A percentile compares a stretch with the other conserved stretches of the same genome.
Conservation (phyloP, 805 yeast genomes). For the Blastobotrys terrestris region DNA sequence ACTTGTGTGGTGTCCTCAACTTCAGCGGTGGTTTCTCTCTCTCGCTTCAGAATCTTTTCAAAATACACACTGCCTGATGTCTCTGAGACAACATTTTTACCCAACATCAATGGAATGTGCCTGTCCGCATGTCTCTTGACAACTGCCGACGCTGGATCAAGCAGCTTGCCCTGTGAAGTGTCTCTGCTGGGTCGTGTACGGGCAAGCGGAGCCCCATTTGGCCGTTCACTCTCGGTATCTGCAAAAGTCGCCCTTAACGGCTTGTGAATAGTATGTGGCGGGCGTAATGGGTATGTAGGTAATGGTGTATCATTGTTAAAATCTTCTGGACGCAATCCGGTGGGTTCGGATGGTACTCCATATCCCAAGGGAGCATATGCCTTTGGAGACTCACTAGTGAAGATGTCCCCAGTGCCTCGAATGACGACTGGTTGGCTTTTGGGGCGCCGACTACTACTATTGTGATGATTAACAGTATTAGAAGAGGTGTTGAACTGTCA, state of each 20-base stretch:
- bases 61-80: slow-evolving; percentile 6
- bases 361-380: slow-evolving; percentile 28
- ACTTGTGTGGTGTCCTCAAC: slow-evolving; percentile 14
- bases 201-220: slow-evolving; percentile 11
- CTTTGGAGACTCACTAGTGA: slow-evolving; percentile 20
- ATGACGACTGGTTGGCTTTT: slow-evolving; percentile 6
- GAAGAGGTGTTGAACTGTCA: too few species aligned
- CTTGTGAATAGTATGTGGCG: slow-evolving; percentile 20
- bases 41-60: slow-evolving; percentile 15
- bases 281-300: slow-evolving; percentile 20
- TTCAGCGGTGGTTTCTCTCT: slow-evolving; percentile 13
- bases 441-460: too few species aligned
- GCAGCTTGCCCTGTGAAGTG: slow-evolving; percentile 1
- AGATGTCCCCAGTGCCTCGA: slow-evolving; percentile 17
- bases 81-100: slow-evolving; percentile 13
- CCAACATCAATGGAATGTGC: slow-evolving; percentile 9
- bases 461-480: too few species aligned
- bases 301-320: slow-evolving; percentile 24
- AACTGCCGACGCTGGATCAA: slow-evolving; percentile 7
- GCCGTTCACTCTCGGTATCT: slow-evolving; percentile 24
- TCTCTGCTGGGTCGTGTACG: slow-evolving; percentile 9
- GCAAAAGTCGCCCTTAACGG: slow-evolving; percentile 27
- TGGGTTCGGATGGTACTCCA: slow-evolving; percentile 15
- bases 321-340: slow-evolving; percentile 20
- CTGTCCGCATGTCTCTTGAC: neutral